Percentiles rank a stretch among this genome's conserved stretches.
These are phyloP conservation scores for Amauroascus verrucosus DNA, from an alignment of 2,329 filamentous ascomycete species.

Conservation along the genomic window DNA sequence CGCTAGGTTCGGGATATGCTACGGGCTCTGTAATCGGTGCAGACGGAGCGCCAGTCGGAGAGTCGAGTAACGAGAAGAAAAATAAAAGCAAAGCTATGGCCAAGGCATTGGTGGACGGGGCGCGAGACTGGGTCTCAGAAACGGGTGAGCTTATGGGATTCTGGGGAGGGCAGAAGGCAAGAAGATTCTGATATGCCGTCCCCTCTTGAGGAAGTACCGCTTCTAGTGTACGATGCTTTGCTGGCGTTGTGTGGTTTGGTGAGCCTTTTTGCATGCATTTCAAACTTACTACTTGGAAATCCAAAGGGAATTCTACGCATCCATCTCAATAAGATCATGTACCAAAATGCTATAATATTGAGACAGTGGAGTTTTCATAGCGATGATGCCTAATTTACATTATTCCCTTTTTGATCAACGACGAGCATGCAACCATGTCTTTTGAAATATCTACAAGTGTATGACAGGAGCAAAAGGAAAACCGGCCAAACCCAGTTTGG, in stretches of 20 bases:
- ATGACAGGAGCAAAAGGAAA: background rate
- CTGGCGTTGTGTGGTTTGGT: no score
- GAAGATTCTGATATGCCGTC: slow-evolving; percentile 30
- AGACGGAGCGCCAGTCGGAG: slow-evolving; percentile 14
- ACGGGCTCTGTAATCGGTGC: slow-evolving; percentile 38
- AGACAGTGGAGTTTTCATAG: background rate
- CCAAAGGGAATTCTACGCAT: no score
- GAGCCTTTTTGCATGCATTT: no score
- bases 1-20: slow-evolving; percentile 62
- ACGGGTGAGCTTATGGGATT: slow-evolving; percentile 54
- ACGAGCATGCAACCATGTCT: slow-evolving; percentile 5
- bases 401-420: background rate
- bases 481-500: background rate
- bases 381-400: background rate
- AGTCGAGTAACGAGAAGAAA: slow-evolving; percentile 24
- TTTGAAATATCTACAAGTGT: background rate
- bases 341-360: background rate
- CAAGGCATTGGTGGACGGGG: slow-evolving; percentile 51
- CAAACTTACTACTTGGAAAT: no score
- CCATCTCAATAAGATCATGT: no score
- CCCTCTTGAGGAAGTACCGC: background rate
- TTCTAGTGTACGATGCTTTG: no score
- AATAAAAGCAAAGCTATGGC: slow-evolving; percentile 50
- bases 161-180: slow-evolving; percentile 50
- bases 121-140: slow-evolving; percentile 51